These are phyloP conservation scores for Blastobotrys indianensis DNA, from an alignment of 1,139 yeast genomes.

Conservation along the genomic window DNA sequence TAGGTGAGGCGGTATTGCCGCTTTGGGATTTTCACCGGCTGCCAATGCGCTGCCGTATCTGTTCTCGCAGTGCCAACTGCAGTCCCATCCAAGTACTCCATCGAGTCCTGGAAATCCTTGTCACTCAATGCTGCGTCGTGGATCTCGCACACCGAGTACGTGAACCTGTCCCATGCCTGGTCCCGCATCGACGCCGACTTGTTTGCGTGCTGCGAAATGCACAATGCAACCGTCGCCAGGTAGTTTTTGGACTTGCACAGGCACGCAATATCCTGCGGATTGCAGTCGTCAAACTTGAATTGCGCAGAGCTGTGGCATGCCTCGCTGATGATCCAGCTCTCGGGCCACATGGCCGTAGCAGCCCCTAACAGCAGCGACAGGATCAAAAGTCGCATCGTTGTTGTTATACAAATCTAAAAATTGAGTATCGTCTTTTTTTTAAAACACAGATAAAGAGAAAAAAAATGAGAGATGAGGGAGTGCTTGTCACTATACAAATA, in stretches of 20 bases:
- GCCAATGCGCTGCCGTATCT: not conserved
- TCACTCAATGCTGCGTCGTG: constrained; percentile 23
- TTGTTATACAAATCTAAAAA: too few relatives aligned
- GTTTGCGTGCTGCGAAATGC: constrained; percentile 19
- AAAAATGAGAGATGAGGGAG: too few relatives aligned
- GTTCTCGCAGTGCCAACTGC: constrained; percentile 4
- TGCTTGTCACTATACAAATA: too few relatives aligned
- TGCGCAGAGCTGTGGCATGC: constrained; percentile 29
- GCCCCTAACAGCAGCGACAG: constrained; percentile 1
- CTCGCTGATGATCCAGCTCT: constrained; percentile 31
- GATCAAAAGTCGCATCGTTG: too few relatives aligned
- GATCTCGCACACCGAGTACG: constrained; percentile 24
- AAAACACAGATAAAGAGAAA: too few relatives aligned
- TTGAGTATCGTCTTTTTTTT: too few relatives aligned
- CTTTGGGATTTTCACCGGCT: constrained; percentile 7
- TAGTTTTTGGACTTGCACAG: constrained; percentile 29
- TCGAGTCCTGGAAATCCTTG: constrained; percentile 22
- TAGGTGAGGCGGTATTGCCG: constrained; percentile 9
- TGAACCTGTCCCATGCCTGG: constrained; percentile 31
- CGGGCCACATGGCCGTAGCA: constrained; percentile 30
- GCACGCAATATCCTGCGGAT: constrained; percentile 28
- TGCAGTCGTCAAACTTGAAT: constrained; percentile 26
- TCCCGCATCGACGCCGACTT: constrained; percentile 22
- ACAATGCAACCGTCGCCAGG: constrained; percentile 30
- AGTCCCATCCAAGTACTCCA: constrained; percentile 15